These are phyloP conservation scores for Podila epigama DNA, from an alignment of 192 early-diverging fungal species.

Conservation along the genomic window DNA sequence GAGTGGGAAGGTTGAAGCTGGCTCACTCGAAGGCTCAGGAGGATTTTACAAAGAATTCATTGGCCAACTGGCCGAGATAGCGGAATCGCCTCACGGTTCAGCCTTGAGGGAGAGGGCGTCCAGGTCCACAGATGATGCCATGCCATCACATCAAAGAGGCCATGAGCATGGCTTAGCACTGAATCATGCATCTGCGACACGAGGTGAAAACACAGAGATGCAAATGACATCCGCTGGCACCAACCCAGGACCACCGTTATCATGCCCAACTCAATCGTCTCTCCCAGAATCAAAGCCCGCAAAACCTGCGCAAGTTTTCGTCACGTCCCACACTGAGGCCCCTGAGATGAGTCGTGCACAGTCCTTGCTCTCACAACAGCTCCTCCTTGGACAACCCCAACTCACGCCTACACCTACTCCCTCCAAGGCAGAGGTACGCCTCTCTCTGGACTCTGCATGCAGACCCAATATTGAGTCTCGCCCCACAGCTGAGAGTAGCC, in stretches of 20 bases:
- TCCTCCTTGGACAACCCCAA: not conserved
- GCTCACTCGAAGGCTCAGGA: conserved; percentile 8
- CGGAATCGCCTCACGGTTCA: not conserved
- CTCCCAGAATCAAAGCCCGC: too few species aligned
- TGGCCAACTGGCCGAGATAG: conserved; percentile 11
- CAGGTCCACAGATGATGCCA: not conserved
- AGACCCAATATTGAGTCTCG: not conserved
- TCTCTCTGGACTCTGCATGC: not conserved
- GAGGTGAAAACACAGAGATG: not conserved
- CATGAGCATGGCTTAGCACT: not conserved
- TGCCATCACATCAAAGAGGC: not conserved
- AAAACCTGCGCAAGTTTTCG: too few species aligned
- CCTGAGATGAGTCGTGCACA: not conserved
- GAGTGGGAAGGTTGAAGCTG: conserved; percentile 17
- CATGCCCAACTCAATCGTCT: too few species aligned
- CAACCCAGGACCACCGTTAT: not conserved
- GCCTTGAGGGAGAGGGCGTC: not conserved
- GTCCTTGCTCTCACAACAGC: not conserved
- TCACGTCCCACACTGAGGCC: not conserved
- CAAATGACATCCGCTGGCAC: not conserved
- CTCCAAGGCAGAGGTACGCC: not conserved
- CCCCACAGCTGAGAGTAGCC: not conserved
- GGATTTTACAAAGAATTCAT: conserved; percentile 23
- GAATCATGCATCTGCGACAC: not conserved
- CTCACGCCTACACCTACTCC: not conserved